phyloP scores from a whole-genome alignment of 208 protist species.

The Trypanosoma avium region DNA sequence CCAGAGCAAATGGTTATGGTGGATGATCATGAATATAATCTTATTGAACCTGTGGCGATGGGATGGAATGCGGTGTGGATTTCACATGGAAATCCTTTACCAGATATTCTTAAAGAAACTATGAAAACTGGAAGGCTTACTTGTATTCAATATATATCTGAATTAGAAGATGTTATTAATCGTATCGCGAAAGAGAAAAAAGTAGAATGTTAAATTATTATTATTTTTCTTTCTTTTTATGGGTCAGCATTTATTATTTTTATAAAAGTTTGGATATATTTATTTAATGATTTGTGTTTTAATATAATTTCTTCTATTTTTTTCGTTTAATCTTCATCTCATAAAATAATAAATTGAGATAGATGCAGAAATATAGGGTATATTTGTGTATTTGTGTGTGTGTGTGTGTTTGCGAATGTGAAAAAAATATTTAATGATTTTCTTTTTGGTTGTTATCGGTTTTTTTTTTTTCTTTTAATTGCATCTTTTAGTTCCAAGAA shows the following conservation, averaged over 20 bases:
- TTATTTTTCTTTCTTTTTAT: not conserved
- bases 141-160: constrained; percentile 42
- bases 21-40: constrained; percentile 74
- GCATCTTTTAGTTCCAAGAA: not conserved
- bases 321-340: too few relatives aligned
- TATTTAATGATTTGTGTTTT: too few relatives aligned
- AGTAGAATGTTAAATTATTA: not conserved
- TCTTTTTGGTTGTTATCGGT: constrained; percentile 6
- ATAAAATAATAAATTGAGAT: too few relatives aligned
- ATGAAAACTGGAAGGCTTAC: constrained; percentile 11
- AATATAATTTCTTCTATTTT: too few relatives aligned
- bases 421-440: constrained; percentile 7
- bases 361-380: too few relatives aligned
- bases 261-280: too few relatives aligned
- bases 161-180: constrained; percentile 49
- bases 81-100: constrained; percentile 30
- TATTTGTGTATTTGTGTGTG: too few relatives aligned
- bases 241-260: too few relatives aligned
- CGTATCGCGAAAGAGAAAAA: constrained; percentile 17
- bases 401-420: not conserved
- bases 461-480: constrained; percentile 21
- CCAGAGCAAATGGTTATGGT: constrained; percentile 64
- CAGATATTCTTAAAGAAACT: constrained; percentile 27
- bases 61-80: constrained; percentile 76
- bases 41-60: constrained; percentile 60